Percentiles rank a stretch among this genome's conserved stretches.
phyloP scores from a whole-genome alignment of 1,284 basidiomycete species.

The Cronartium quercuum region DNA sequence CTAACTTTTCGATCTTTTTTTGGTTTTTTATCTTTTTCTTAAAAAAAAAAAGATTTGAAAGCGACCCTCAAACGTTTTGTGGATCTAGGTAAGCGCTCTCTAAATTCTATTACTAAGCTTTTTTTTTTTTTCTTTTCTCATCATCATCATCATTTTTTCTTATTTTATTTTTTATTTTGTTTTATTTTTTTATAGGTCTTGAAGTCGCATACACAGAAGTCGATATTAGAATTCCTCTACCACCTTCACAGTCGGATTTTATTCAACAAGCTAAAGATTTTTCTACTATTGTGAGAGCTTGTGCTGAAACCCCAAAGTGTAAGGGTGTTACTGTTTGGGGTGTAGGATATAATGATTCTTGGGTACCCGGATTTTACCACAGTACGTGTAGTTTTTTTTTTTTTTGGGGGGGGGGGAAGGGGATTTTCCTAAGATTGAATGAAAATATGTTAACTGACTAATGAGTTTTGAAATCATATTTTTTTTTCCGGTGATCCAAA shows the following conservation, averaged over 20 bases:
- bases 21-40: not conserved
- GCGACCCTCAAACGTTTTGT: not conserved
- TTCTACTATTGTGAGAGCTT: not conserved
- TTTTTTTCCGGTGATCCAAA: not conserved
- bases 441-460: not conserved
- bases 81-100: not conserved
- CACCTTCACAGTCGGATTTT: not conserved
- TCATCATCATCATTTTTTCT: too few species aligned
- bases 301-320: not conserved
- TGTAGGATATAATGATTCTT: not conserved
- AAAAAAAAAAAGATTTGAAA: not conserved
- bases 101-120: not conserved
- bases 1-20: not conserved
- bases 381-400: not conserved
- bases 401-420: too few species aligned
- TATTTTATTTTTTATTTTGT: not conserved
- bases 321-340: conserved; percentile 8
- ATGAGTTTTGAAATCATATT: not conserved
- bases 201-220: conserved; percentile 5
- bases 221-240: not conserved
- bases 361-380: not conserved
- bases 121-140: too few species aligned
- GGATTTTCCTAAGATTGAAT: not conserved
- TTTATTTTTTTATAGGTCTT: not conserved
- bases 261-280: conserved; percentile 1